Evolutionary conservation across 768 basidiomycete genomes (phyloP).

Genomic region (Lanmaoa rubissima): DNA sequence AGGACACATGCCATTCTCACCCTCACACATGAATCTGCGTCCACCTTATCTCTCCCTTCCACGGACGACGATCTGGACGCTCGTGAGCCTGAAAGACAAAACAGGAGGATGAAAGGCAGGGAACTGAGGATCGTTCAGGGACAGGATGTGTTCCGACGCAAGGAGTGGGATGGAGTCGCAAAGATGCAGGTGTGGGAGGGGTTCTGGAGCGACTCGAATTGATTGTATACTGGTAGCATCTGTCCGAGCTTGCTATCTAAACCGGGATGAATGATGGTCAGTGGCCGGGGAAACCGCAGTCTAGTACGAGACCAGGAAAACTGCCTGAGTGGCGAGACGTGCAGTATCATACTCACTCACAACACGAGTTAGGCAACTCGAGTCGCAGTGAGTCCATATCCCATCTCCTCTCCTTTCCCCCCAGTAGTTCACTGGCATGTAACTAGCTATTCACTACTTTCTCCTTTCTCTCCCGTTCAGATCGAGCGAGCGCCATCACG

Average conservation of each 20-base stretch:
- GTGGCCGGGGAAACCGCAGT: no score
- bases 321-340: no score
- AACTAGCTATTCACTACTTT: no score
- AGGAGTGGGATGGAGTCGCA: constrained; percentile 32
- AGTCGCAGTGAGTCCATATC: no score
- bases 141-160: constrained; percentile 60
- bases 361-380: no score
- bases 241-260: not conserved
- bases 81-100: constrained; percentile 58
- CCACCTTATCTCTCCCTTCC: constrained; percentile 47
- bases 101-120: constrained; percentile 75
- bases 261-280: not conserved
- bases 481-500: no score
- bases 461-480: no score
- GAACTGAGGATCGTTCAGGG: constrained; percentile 85
- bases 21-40: constrained; percentile 57
- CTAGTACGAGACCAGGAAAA: not conserved
- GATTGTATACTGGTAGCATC: not conserved
- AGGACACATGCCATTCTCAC: constrained; percentile 73
- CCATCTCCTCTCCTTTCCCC: no score
- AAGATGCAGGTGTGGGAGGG: constrained; percentile 33
- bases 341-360: no score
- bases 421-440: no score
- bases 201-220: constrained; percentile 31
- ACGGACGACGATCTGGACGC: constrained; percentile 80